Evolutionary conservation across 371 early-diverging fungal genomes (phyloP), one percentile per base, ranked within the genome.

Genomic region (Apophysomyces variabilis): DNA sequence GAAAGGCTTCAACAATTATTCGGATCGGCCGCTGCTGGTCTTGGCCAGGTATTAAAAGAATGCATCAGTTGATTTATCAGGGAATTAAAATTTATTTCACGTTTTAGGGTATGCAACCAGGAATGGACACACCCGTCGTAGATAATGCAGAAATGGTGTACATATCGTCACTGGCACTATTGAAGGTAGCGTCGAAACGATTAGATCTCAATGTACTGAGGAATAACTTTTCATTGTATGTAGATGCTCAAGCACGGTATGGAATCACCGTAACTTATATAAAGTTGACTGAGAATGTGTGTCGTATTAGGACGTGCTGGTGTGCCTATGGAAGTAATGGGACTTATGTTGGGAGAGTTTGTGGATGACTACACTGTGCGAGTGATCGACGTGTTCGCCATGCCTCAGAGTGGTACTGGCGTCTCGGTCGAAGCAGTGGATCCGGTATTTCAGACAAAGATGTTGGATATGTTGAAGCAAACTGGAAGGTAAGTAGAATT

Each of bases 281-380:
- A 11, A 21, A 9, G 9, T 9, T 9, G 54, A 50, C 21, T 77
- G 16, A n/a, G n/a, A 7, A 35, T 41, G 5, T n/a, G 21, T 57
- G 5, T 14, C 54, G 45, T 39, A 13, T 26, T 75, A 93, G 99
- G 97, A 37, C 91, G 99, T 67, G 99, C 99, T 39, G 99, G 99
- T 70, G 99, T 99, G n/a, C 99, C 99, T 11, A 97, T 99, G 97
- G 99, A 99, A 83, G 99, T 99, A 59, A 99, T 99, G 99, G 99
- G 99, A 14, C 88, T 99, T 60, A 99, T 99, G 99, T 86, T 99
- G 67, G 99, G 99, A 36, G 99, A 99, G 80, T 99, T 99, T 86
- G 93, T 99, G 12, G 99, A 99, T 77, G 99, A 99, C 71, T 99
- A 99, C 82, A 99, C 99, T 1, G 97, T 99, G 1, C 95, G 96